Evolutionary conservation across 345 rosid genomes (phyloP), one percentile per base, ranked within the genome.

Genomic region (Acer yangbiense): DNA sequence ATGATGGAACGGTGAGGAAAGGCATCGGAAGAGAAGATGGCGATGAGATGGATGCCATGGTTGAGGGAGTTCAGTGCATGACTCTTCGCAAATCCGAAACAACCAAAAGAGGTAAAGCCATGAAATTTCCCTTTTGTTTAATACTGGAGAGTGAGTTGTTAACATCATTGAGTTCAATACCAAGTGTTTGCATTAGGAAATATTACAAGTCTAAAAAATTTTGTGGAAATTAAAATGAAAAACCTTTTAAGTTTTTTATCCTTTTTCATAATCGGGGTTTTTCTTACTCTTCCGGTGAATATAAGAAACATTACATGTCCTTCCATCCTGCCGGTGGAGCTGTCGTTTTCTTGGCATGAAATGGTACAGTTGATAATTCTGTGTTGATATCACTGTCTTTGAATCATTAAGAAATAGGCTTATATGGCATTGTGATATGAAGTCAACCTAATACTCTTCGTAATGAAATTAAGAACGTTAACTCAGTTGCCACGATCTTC

Each of bases 21-120:
- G 78, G 72, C 48, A 80, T 73, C 35, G 82, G 76, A 27, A 78
- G 79, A 66, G 83, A 72, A 57, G 84, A 55, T 77, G 84, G 73
- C 21, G 78, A 71, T 77, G 89, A 82, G 6, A 73, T 75, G 41
- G 78, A 65, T 69, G 79, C 35, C 17, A 70, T 81, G 11, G 69
- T 80, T 23, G 80, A 78, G 72, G 83, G 65, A 74, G 70, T 71
- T 64, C 88, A 82, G 75, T 35, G 88, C 66, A 69, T 65, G 81
- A 85, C 80, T 71, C 32, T 79, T 41, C 76, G 75, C 76, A 85
- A 73, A 69, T 65, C 68, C 6, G 83, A 79, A 25, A 68, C 77
- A 46, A 76, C 62, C 41, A 68, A 78, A 80, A 83, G 73, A 83
- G 87, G 90, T 85, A 74, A 77, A 39, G 23, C 50, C 29, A 17